phyloP scores from a whole-genome alignment of 306 rosid genomes.

The Glycine tomentella region DNA sequence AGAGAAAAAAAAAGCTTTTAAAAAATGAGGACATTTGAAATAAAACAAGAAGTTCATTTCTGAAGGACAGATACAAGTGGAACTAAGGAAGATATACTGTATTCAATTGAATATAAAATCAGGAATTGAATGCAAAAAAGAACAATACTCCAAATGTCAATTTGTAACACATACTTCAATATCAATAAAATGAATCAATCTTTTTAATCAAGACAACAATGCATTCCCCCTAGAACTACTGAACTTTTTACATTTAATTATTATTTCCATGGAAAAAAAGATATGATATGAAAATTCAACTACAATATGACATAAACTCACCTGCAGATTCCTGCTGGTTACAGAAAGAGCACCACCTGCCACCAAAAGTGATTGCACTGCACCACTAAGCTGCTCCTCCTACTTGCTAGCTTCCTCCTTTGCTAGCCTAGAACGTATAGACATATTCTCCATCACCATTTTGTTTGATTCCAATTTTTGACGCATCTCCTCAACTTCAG shows the following conservation, averaged over 20 bases:
- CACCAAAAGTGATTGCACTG: slow-evolving; percentile 81
- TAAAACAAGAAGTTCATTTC: slow-evolving; percentile 30
- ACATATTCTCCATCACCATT: slow-evolving; percentile 60
- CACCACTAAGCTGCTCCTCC: slow-evolving; percentile 76
- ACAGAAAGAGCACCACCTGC: slow-evolving; percentile 84
- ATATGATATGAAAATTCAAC: neutral
- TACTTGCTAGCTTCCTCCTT: slow-evolving; percentile 73
- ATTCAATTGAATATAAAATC: slow-evolving; percentile 7
- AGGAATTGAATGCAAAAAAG: slow-evolving; percentile 10
- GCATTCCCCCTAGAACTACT: slow-evolving; percentile 1
- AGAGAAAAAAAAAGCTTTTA: slow-evolving; percentile 25
- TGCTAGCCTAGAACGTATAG: slow-evolving; percentile 57
- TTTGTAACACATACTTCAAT: slow-evolving; percentile 9
- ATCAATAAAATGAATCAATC: slow-evolving; percentile 17
- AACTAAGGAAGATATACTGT: slow-evolving; percentile 10
- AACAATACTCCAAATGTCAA: slow-evolving; percentile 23
- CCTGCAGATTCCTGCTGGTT: slow-evolving; percentile 82
- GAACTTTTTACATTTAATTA: slow-evolving; percentile 1
- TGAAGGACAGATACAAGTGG: slow-evolving; percentile 11
- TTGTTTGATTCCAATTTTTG: slow-evolving; percentile 80
- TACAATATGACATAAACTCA: slow-evolving; percentile 39
- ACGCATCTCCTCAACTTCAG: slow-evolving; percentile 83
- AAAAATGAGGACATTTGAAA: slow-evolving; percentile 15
- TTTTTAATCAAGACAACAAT: slow-evolving; percentile 10
- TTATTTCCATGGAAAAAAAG: neutral